phyloP scores from a whole-genome alignment of 805 yeast species.

The Clavispora fructus region DNA sequence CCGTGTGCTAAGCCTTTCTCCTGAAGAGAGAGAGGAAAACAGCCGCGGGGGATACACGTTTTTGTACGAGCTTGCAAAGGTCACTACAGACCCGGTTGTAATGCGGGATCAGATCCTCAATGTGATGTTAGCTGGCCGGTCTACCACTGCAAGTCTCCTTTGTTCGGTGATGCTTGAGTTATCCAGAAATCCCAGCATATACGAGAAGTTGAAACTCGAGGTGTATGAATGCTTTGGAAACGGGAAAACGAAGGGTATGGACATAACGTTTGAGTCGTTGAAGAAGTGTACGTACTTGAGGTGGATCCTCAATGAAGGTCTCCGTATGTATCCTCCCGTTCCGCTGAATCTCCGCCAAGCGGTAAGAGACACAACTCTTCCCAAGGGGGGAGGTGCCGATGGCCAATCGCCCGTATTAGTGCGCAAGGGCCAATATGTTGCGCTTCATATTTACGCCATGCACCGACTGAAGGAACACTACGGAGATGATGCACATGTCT shows the following conservation, averaged over 20 bases:
- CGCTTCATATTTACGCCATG: conserved; percentile 7
- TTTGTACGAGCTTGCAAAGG: conserved; percentile 9
- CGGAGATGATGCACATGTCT: conserved; percentile 10
- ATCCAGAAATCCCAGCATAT: conserved; percentile 27
- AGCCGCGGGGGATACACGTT: conserved; percentile 5
- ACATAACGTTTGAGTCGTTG: conserved; percentile 41
- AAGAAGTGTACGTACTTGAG: conserved; percentile 43
- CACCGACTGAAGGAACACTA: conserved; percentile 8
- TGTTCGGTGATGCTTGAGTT: conserved; percentile 26
- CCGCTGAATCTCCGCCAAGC: conserved; percentile 44
- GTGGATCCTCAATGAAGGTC: conserved; percentile 42
- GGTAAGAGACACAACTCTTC: conserved; percentile 41
- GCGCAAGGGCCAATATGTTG: conserved; percentile 8
- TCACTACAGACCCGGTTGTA: conserved; percentile 6
- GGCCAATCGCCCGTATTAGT: conserved; percentile 28
- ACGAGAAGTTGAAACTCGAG: conserved; percentile 24
- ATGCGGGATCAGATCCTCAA: conserved; percentile 12
- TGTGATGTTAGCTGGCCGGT: conserved; percentile 27
- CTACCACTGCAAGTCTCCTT: conserved; percentile 31
- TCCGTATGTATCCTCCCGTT: conserved; percentile 50
- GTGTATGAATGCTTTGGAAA: conserved; percentile 18
- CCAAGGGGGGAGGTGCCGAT: conserved; percentile 45
- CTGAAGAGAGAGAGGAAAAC: conserved; percentile 5
- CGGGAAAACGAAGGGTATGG: conserved; percentile 9
- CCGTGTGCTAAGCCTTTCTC: conserved; percentile 4